Conservation (phyloP, 805 yeast genomes). For the Maudiozyma pseudohumilis region DNA sequence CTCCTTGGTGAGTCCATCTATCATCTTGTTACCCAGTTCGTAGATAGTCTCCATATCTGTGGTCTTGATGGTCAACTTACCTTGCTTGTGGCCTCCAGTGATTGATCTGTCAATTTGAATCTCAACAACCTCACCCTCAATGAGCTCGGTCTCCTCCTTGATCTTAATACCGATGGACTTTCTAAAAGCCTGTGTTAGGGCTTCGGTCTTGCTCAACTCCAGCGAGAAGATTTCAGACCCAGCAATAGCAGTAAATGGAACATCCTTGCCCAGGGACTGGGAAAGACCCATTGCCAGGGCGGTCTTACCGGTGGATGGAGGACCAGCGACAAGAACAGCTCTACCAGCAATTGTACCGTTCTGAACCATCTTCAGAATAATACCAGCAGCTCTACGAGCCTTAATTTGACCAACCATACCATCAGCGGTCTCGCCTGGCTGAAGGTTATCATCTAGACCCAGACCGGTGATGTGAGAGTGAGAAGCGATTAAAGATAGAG, state of each 20-base stretch:
- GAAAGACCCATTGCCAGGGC: constrained; percentile 94
- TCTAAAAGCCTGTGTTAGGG: constrained; percentile 91
- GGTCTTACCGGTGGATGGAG: constrained; percentile 97
- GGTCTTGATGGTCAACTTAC: constrained; percentile 91
- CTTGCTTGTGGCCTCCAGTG: constrained; percentile 97
- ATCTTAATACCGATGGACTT: constrained; percentile 91
- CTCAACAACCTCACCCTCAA: constrained; percentile 98
- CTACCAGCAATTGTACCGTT: constrained; percentile 94
- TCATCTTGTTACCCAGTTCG: constrained; percentile 90
- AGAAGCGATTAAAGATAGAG: constrained; percentile 85
- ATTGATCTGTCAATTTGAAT: constrained; percentile 87
- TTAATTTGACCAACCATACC: constrained; percentile 97
- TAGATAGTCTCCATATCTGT: constrained; percentile 98
- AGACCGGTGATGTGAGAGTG: constrained; percentile 95
- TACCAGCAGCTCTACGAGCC: constrained; percentile 95
- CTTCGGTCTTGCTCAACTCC: constrained; percentile 91
- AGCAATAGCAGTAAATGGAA: constrained; percentile 91
- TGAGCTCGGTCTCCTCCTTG: constrained; percentile 92
- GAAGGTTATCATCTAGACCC: constrained; percentile 87
- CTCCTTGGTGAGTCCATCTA: constrained; percentile 87
- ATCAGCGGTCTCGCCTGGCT: constrained; percentile 71
- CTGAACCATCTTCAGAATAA: constrained; percentile 84
- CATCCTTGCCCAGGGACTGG: constrained; percentile 55
- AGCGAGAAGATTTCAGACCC: constrained; percentile 90
- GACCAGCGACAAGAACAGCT: constrained; percentile 92